Base-by-base conservation (phyloP, 2,329 filamentous ascomycete genomes). In the Cladophialophora immunda region DNA sequence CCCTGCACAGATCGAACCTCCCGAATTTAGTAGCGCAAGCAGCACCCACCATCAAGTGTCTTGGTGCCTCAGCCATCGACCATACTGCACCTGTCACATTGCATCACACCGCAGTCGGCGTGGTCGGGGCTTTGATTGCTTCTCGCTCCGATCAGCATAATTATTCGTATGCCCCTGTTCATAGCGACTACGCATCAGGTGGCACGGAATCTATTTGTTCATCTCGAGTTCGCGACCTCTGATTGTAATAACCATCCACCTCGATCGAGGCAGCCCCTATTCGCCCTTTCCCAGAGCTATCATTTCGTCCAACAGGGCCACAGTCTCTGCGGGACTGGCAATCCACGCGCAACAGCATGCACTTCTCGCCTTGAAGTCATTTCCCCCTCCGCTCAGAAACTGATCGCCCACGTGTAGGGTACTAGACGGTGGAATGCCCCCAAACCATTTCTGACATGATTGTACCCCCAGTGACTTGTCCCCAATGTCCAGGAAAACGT, bases 331-430 rank as follows among this genome's bases (percentile, higher is more conserved):
- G 0, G 95, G 95, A 76, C 88, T 97, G 1, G 95, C 94, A 72
- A 99, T 97, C 95, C 95, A 99, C 0, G 94, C 94, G 25, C 95
- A 98, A 0, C 94, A 97, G 36, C 92, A 95, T 22, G 96, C 94
- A 73, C 93, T 87, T 32, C 94, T 85, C 7, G 94, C 95, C 82
- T 97, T 97, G 83, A 98, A 99, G 79, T 99, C 95, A 80, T 99
- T 99, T 17, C 93, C 93, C 0, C 94, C 94, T 3, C 94, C 94
- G 68, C 92, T 97, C 70, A 99, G 81, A 78, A 99, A 99, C 81
- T 99, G 95, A 79, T 99, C 88, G 15, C 95, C 95, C 4, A 99
- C 92, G 80, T 99, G 95, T 65, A 99, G 83, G 8, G 94, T 97
- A 75, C 91, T 91, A 70, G 90, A 87, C 6, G 70, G 71, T 30